Base-by-base conservation (phyloP, 345 rosid genomes). In the Punica granatum region DNA sequence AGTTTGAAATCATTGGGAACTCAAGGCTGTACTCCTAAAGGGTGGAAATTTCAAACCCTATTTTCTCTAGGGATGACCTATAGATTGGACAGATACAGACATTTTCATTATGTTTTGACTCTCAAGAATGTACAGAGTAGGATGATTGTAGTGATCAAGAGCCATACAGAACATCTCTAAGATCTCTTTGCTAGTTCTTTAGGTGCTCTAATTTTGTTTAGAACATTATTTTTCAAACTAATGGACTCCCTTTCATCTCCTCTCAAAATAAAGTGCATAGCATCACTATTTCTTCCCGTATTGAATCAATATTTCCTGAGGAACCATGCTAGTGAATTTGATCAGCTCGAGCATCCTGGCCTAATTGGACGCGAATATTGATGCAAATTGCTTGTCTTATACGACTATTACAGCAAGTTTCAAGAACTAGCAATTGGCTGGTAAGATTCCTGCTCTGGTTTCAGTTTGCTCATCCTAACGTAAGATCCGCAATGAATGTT, bases 121-220 rank as follows among this genome's bases (percentile, higher is more conserved):
- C n/a, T n/a, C 18, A 30, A 56, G 34, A 51, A 56, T 42, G 66
- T 63, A 63, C 49, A 63, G 49, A 39, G 66, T 39, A 63, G 66
- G 48, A 39, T 63, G 16, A 36, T 63, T 37, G 5, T 36, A 63
- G 66, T 39, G 46, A 63, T 39, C 23, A 25, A 63, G 48, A 25
- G 31, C 30, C 43, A 33, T 14, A 39, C 63, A n/a, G 21, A 39
- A 26, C 42, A 63, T 63, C 26, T 39, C 15, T 12, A 63, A 25
- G 66, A 18, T 63, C 31, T 14, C 7, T 42, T 34, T 21, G 3
- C 35, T 39, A 42, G 48, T 23, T 37, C 18, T 14, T 37, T 39
- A 63, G 66, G 25, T 63, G 66, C 49, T 63, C 34, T 37, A 30
- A 39, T 63, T 63, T 63, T 23, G 43, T 63, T 36, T 36, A 63